Conservation (phyloP, 257 asterid species). For the Anisodus acutangulus region DNA sequence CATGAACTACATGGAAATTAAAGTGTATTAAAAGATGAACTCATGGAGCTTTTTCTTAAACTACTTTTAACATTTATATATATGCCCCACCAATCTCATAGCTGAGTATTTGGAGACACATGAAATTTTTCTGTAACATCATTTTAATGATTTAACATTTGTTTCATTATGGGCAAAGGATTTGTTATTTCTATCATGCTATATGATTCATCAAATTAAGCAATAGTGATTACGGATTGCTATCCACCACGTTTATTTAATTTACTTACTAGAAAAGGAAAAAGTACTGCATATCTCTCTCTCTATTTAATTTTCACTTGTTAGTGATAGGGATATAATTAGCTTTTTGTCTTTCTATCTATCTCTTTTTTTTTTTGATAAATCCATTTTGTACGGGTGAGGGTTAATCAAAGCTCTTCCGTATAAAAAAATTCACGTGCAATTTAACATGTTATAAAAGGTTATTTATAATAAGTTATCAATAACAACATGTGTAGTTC, state of each 20-base stretch:
- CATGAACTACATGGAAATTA: too few relatives aligned
- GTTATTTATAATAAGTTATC: too few relatives aligned
- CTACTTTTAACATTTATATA: background rate
- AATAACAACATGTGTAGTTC: too few relatives aligned
- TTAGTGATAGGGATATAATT: background rate
- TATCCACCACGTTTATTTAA: background rate
- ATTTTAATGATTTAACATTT: too few relatives aligned
- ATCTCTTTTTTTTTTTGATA: too few relatives aligned
- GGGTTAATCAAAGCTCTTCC: too few relatives aligned
- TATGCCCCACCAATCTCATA: background rate
- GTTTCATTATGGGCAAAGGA: background rate
- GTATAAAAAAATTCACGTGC: too few relatives aligned
- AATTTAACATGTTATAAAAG: too few relatives aligned
- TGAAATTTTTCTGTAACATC: too few relatives aligned
- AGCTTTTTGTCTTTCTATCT: too few relatives aligned
- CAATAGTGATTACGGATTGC: background rate
- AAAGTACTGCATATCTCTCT: background rate
- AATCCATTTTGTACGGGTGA: too few relatives aligned
- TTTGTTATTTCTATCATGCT: background rate
- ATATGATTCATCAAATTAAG: background rate
- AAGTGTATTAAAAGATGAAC: background rate
- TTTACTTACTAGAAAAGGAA: background rate
- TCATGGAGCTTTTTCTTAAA: background rate
- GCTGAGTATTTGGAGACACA: background rate
- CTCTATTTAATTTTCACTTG: background rate